phyloP scores from a whole-genome alignment of 169 alveolate species.

The Cyclospora cayetanensis region DNA sequence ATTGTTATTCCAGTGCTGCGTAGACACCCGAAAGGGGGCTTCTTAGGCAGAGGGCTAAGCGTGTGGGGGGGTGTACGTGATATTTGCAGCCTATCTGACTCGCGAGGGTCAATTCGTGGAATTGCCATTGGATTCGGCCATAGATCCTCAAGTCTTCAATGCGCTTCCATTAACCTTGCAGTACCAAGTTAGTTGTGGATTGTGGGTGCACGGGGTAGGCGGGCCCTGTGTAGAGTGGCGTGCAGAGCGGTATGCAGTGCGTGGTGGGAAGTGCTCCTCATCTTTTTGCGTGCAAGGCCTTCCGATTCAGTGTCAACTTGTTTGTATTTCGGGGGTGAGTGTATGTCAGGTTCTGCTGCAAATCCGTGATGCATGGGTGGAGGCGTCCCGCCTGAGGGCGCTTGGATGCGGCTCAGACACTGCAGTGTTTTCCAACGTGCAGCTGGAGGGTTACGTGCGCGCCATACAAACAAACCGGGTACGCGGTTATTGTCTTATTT shows the following conservation, averaged over 20 bases:
- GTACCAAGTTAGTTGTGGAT: conserved; percentile 53
- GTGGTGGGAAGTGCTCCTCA: too few relatives aligned
- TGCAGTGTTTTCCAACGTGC: conserved; percentile 76
- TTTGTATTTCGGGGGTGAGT: background rate
- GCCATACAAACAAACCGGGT: conserved; percentile 75
- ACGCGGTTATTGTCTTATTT: background rate
- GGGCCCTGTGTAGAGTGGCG: too few relatives aligned
- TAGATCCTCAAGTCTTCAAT: conserved; percentile 82
- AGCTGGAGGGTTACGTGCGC: conserved; percentile 78
- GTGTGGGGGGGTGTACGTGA: too few relatives aligned
- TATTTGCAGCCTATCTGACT: conserved; percentile 22
- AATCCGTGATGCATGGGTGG: conserved; percentile 79
- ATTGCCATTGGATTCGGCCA: conserved; percentile 76
- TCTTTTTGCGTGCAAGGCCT: too few relatives aligned
- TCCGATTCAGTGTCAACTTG: too few relatives aligned
- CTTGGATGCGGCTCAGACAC: conserved; percentile 73
- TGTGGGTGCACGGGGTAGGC: background rate
- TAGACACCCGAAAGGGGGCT: too few relatives aligned
- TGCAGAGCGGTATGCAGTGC: too few relatives aligned
- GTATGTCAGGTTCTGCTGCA: conserved; percentile 70
- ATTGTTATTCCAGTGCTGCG: too few relatives aligned
- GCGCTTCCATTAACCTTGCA: conserved; percentile 76
- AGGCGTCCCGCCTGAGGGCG: conserved; percentile 76
- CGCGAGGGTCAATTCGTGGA: background rate
- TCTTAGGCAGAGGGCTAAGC: too few relatives aligned